A percentile compares a stretch with the other conserved stretches of the same genome.
Evolutionary conservation across 345 rosid species (phyloP).

Genomic region (Excoecaria agallocha): DNA sequence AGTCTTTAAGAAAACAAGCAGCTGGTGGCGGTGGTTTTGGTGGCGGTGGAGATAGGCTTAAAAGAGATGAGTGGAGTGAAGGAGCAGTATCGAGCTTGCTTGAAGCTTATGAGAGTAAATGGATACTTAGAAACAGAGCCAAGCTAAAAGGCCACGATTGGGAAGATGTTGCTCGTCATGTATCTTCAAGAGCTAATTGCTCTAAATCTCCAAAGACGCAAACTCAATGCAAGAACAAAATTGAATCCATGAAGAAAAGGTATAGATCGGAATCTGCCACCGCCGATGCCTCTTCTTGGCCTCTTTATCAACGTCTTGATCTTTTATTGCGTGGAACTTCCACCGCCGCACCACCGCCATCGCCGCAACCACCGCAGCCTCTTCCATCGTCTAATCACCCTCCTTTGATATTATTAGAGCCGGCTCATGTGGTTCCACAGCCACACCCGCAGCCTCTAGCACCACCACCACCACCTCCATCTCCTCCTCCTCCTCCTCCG

Average conservation of each 20-base stretch:
- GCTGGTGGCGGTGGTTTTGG: slow-evolving; percentile 12
- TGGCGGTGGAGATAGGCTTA: slow-evolving; percentile 56
- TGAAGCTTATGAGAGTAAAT: slow-evolving; percentile 85
- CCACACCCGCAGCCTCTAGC: slow-evolving; percentile 10
- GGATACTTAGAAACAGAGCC: slow-evolving; percentile 87
- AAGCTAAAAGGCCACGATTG: slow-evolving; percentile 96
- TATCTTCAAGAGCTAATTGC: slow-evolving; percentile 60
- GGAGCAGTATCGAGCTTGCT: slow-evolving; percentile 91
- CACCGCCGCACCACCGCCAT: slow-evolving; percentile 9
- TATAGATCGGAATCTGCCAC: slow-evolving; percentile 83
- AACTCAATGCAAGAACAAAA: slow-evolving; percentile 98
- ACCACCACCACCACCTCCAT: background rate
- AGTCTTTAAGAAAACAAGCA: slow-evolving; percentile 36
- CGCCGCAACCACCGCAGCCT: slow-evolving; percentile 29
- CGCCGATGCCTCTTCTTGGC: slow-evolving; percentile 83
- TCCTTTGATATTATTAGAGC: slow-evolving; percentile 47
- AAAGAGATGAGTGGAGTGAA: slow-evolving; percentile 97
- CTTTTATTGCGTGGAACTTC: slow-evolving; percentile 66
- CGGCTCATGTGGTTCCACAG: slow-evolving; percentile 18
- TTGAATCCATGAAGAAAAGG: slow-evolving; percentile 97
- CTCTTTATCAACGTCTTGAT: slow-evolving; percentile 78
- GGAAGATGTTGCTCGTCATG: slow-evolving; percentile 85
- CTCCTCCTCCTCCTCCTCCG: slow-evolving; percentile 23
- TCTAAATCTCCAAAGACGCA: slow-evolving; percentile 82
- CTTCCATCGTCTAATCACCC: slow-evolving; percentile 27